Conservation (phyloP, 805 yeast genomes). For the Wickerhamomyces strasburgensis region DNA sequence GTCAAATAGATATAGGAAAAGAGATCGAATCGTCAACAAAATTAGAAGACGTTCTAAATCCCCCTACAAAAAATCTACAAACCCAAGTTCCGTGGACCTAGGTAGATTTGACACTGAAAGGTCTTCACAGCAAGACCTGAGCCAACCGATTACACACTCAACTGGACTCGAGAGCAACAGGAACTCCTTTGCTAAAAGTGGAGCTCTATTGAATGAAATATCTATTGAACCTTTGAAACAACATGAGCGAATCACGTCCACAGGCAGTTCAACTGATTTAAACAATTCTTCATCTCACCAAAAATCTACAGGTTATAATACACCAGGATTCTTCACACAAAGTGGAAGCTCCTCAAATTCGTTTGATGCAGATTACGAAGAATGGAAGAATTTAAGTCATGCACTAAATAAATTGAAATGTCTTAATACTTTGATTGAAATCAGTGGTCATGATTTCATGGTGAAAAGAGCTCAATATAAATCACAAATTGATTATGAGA, state of each 20-base stretch:
- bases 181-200: neutral
- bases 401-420: constrained; percentile 7
- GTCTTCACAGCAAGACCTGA: too few relatives aligned
- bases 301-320: neutral
- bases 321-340: neutral
- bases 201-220: constrained; percentile 14
- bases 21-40: constrained; percentile 16
- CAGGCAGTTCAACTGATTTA: neutral
- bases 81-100: neutral
- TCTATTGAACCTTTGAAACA: constrained; percentile 19
- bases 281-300: neutral
- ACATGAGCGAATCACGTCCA: neutral
- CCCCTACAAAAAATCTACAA: constrained; percentile 16
- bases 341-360: constrained; percentile 1
- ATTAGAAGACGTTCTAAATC: constrained; percentile 21
- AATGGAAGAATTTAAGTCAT: constrained; percentile 7
- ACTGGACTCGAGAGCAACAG: too few relatives aligned
- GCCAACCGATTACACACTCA: too few relatives aligned
- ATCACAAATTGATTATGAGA: constrained; percentile 7
- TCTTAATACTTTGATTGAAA: constrained; percentile 7
- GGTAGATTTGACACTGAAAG: neutral
- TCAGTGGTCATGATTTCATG: constrained; percentile 21
- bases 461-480: constrained; percentile 12
- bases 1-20: constrained; percentile 13
- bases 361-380: constrained; percentile 9